A percentile compares a stretch with the other conserved stretches of the same genome.
Evolutionary conservation across 2,329 filamentous ascomycete species (phyloP).

Genomic region (Stagonosporopsis tanaceti): DNA sequence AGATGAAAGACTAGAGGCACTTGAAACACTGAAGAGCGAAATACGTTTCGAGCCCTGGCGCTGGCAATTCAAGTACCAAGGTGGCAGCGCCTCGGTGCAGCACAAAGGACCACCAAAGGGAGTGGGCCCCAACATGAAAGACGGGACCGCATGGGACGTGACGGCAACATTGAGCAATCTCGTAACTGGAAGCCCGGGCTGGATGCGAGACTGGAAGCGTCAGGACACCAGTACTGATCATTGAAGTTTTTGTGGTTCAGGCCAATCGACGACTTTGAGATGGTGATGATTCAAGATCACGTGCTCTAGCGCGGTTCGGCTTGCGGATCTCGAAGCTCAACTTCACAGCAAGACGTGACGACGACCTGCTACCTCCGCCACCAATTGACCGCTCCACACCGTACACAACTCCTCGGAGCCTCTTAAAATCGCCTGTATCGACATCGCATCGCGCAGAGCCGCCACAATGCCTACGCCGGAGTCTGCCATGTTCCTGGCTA

Average conservation of each 20-base stretch:
- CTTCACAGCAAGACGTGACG: slow-evolving; percentile 20
- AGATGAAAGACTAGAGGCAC: slow-evolving; percentile 5
- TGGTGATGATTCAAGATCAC: slow-evolving; percentile 7
- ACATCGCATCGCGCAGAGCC: slow-evolving; percentile 14
- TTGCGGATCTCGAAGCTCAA: slow-evolving; percentile 24
- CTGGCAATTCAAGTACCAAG: slow-evolving; percentile 20
- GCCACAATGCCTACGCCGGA: slow-evolving; percentile 80
- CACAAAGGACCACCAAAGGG: background rate
- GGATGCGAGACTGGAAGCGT: slow-evolving; percentile 19
- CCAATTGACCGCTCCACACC: slow-evolving; percentile 24
- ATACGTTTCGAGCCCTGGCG: slow-evolving; percentile 11
- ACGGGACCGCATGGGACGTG: background rate
- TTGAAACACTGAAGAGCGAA: background rate
- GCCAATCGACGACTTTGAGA: slow-evolving; percentile 1
- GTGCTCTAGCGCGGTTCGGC: slow-evolving; percentile 11
- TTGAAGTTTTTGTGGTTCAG: background rate
- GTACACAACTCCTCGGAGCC: slow-evolving; percentile 7
- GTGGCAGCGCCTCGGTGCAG: background rate
- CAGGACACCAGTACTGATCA: background rate
- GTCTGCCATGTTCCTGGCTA: slow-evolving; percentile 80
- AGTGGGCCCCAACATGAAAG: background rate
- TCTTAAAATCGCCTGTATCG: background rate
- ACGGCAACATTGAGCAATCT: background rate
- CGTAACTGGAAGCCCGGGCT: slow-evolving; percentile 2
- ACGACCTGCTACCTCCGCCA: slow-evolving; percentile 16